Percentiles rank a stretch among this genome's conserved stretches.
phyloP scores from a whole-genome alignment of 176 grass and related monocot genomes.

The Eragrostis nindensis region DNA sequence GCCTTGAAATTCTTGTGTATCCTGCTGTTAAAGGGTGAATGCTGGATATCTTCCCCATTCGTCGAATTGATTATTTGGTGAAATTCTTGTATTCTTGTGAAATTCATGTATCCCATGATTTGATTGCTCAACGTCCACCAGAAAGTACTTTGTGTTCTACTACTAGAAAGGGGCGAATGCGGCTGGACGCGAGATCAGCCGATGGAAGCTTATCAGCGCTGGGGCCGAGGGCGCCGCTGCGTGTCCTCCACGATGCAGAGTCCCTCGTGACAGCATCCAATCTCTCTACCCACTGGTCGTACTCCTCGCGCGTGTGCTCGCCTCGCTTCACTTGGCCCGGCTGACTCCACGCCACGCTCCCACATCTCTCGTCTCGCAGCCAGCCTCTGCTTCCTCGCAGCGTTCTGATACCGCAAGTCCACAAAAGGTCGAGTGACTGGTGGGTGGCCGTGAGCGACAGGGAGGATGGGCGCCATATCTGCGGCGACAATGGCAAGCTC shows the following conservation, averaged over 20 bases:
- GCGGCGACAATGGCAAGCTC: slow-evolving; percentile 53
- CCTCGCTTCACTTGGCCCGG: slow-evolving; percentile 63
- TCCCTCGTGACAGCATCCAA: background rate
- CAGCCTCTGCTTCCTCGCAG: background rate
- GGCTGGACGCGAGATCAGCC: background rate
- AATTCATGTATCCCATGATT: background rate
- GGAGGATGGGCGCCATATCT: slow-evolving; percentile 42
- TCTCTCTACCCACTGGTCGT: background rate
- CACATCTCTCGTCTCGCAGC: background rate
- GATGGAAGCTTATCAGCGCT: slow-evolving; percentile 28
- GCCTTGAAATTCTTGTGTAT: background rate
- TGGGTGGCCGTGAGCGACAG: background rate
- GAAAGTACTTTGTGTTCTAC: background rate
- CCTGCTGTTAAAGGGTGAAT: background rate
- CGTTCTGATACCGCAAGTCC: background rate
- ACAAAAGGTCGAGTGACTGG: background rate
- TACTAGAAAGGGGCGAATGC: background rate
- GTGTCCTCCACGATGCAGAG: slow-evolving; percentile 4
- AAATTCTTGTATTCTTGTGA: background rate
- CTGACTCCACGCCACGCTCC: slow-evolving; percentile 79
- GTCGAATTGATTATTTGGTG: background rate
- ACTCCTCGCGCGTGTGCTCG: background rate
- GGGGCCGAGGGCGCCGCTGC: slow-evolving; percentile 25
- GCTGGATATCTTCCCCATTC: background rate
- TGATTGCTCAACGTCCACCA: no score